These are phyloP conservation scores for Hsuehochloa calcarea DNA, from an alignment of 176 grass and related monocot genomes.

Conservation along the genomic window DNA sequence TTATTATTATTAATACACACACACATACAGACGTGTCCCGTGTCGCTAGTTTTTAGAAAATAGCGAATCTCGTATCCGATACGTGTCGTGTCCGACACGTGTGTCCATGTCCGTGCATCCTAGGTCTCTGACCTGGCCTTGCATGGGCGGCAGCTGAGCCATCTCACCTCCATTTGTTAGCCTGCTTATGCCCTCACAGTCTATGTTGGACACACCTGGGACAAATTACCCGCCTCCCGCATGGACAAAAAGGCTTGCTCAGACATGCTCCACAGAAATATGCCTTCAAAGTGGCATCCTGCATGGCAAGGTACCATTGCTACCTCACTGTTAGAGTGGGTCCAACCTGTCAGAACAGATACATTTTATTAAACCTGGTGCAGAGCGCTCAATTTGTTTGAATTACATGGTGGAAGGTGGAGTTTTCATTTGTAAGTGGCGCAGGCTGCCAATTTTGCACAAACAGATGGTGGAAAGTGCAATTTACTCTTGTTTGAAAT, in stretches of 20 bases:
- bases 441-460: not conserved
- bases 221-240: not conserved
- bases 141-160: not conserved
- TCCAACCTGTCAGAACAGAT: not conserved
- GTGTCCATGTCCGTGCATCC: too few species aligned
- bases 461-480: not conserved
- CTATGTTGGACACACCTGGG: not conserved
- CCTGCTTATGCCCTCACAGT: not conserved
- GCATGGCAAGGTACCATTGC: not conserved
- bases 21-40: too few species aligned
- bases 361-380: conserved; percentile 13
- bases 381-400: not conserved
- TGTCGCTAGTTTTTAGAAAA: too few species aligned
- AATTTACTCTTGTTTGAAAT: not conserved
- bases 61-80: too few species aligned
- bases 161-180: not conserved
- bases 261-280: not conserved
- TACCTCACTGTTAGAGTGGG: not conserved
- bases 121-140: not conserved
- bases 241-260: not conserved
- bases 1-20: too few species aligned
- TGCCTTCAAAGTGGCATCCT: not conserved
- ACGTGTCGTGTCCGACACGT: too few species aligned
- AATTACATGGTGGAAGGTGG: not conserved
- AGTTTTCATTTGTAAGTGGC: not conserved